Percentiles rank a stretch among this genome's conserved stretches.
phyloP scores from a whole-genome alignment of 257 asterid species.

The Plectranthus barbatus region DNA sequence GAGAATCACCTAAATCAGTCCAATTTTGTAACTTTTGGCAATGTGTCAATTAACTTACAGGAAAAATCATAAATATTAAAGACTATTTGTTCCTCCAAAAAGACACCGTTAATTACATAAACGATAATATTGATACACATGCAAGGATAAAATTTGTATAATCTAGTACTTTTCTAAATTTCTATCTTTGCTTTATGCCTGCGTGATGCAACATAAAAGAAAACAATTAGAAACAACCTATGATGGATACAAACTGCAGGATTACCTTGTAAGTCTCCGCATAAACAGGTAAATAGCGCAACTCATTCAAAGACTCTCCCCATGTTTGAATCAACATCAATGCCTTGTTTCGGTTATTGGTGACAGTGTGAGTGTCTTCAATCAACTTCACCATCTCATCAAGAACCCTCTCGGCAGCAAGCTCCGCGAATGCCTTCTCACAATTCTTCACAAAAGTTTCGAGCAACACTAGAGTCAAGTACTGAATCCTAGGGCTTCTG shows the following conservation, averaged over 20 bases:
- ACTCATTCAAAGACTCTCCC: constrained; percentile 84
- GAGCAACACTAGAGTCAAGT: constrained; percentile 74
- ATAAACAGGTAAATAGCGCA: constrained; percentile 82
- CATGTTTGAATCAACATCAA: constrained; percentile 78
- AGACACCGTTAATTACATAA: neutral
- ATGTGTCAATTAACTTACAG: neutral
- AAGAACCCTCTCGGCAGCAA: constrained; percentile 86
- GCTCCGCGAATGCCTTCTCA: constrained; percentile 81
- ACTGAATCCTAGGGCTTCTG: constrained; percentile 74
- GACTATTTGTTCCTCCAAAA: neutral
- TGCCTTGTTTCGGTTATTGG: constrained; percentile 78
- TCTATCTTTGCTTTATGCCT: too few species aligned
- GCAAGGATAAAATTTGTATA: neutral
- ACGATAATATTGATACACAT: neutral
- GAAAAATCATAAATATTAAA: neutral
- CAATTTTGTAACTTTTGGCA: neutral
- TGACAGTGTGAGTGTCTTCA: constrained; percentile 77
- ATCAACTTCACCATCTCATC: constrained; percentile 97
- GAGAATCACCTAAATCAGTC: neutral
- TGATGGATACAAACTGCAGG: constrained; percentile 5
- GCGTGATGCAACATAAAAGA: neutral
- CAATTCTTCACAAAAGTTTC: constrained; percentile 91
- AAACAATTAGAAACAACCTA: neutral
- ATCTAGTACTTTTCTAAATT: neutral
- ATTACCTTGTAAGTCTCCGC: constrained; percentile 94